Evolutionary conservation across 2,329 filamentous ascomycete genomes (phyloP), one percentile per base, ranked within the genome.

Genomic region (Neonectria neomacrospora): DNA sequence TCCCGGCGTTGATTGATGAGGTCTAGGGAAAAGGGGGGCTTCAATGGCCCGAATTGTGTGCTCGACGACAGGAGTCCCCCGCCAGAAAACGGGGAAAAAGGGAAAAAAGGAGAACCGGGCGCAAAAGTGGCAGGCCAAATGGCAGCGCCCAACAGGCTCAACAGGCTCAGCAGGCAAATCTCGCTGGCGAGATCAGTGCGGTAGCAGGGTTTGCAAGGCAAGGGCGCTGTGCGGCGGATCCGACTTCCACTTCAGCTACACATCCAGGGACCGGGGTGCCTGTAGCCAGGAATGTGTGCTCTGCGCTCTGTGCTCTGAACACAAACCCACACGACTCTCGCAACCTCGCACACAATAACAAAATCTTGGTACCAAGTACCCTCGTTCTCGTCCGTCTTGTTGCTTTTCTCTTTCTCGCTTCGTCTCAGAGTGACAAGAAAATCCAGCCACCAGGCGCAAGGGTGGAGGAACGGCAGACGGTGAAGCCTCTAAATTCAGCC

Each of bases 181-280:
- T 53, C 41, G 48, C 56, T 16, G 48, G 37, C 28, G 26, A 26
- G 18, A 28, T 23, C 37, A 58, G 20, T 45, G 55, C 28, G 41
- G 39, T 51, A 51, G 48, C 59, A 63, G 61, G 37, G 37, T 8
- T 18, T 37, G n/a, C 37, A 41, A 8, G 55, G 42, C 44, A 59
- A 54, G 34, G 44, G 37, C 45, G 61, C 37, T 54, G 50, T 41
- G 28, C 54, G 54, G 54, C 51, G 54, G 61, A 63, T 52, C 61
- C 61, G 58, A 54, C 64, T 61, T 47, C 44, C 34, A 41, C 61
- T 71, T 71, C 69, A 71, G 69, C 69, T 71, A 50, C 47, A 34
- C 62, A 50, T 44, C 30, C 64, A 54, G 53, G 47, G 58, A 61
- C 54, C 10, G 45, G 69, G 51, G 69, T 71, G 69, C 42, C n/a